Base-by-base conservation (phyloP, 305 asterid species). In the Fraxinus nigra region DNA sequence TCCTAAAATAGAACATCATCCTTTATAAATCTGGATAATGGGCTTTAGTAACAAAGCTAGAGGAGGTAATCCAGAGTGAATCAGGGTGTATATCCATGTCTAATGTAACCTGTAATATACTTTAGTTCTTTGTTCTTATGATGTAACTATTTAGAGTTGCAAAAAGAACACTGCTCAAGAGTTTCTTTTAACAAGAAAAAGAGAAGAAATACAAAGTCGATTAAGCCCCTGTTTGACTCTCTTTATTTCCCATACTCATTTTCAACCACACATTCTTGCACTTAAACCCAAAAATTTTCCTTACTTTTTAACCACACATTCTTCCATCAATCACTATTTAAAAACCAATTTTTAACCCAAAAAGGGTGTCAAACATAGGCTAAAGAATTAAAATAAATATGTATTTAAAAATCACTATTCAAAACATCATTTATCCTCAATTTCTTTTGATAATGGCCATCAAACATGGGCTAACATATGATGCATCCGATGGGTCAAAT, bases 31-130 rank as follows among this genome's bases (percentile, higher is more conserved):
- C 26, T 72, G 26, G 76, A 72, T 72, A 34, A 72, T 72, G 76
- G 48, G 76, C 76, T 72, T 33, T 72, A 32, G 76, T 33, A 34
- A 33, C 43, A 72, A 77, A 16, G 63, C 80, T 72, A 67, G 34
- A 43, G 73, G 37, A 78, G 76, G 79, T 38, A 26, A 70, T 77
- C 14, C 63, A 74, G 76, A 63, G 59, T 75, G 72, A n/a, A n/a
- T 16, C 26, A n/a, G 54, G 67, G 34, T 54, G 26, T 20, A 35
- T 33, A 14, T 63, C 38, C 72, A 78, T 38, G 24, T 75, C 16
- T 54, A 16, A n/a, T 30, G 33, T 35, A 2, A 77, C 46, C 63
- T 72, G 28, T 59, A 16, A 32, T 67, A 20, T 54, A 46, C 22
- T n/a, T 18, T 24, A 76, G 26, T 61, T 75, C 35, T 20, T 46